Evolutionary conservation across 352 stramenopile genomes (phyloP), one percentile per base, ranked within the genome.

Genomic region (Phytopythium oedochilum): DNA sequence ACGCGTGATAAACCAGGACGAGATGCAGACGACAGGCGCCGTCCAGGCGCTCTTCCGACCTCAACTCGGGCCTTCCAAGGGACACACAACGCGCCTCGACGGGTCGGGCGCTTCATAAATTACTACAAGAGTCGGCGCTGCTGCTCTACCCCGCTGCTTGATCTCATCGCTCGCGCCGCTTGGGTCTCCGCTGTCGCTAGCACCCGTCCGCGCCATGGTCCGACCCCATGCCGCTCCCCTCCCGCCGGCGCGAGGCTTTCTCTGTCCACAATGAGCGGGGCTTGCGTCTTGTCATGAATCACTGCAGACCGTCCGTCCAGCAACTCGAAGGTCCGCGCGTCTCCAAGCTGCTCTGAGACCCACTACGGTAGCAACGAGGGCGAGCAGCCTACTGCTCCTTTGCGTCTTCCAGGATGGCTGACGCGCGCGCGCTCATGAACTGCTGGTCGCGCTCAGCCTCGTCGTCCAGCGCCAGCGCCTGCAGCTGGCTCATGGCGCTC

Each of bases 371-470:
- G 29, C 5, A 32, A 9, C 29, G 29, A 32, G 29, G 5, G 29
- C 29, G 39, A 20, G 18, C 40, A 46, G 40, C 40, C 40, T 46
- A 46, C 9, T n/a, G 12, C 20, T 29, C 40, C 20, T 17, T 11
- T 12, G 40, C 8, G 11, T 29, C 40, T n/a, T 31, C 34, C 54
- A 46, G 57, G 61, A 69, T 56, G 47, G 29, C 59, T 52, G 50
- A 38, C 15, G n/a, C 53, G 25, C 42, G 49, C 22, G 48, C 43
- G 34, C 34, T 61, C 40, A 54, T 51, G n/a, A 63, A 25, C 53
- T 64, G 48, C 39, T 61, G 59, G 20, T 57, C 39, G 9, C 61
- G 43, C 32, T 58, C 54, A 23, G 58, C 48, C 11, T 55, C 61
- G 25, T 57, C 61, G 9, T 55, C 35, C n/a, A 55, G 49, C 34